Base-by-base conservation (phyloP, 768 basidiomycete species). In the Leccinum imitatum region DNA sequence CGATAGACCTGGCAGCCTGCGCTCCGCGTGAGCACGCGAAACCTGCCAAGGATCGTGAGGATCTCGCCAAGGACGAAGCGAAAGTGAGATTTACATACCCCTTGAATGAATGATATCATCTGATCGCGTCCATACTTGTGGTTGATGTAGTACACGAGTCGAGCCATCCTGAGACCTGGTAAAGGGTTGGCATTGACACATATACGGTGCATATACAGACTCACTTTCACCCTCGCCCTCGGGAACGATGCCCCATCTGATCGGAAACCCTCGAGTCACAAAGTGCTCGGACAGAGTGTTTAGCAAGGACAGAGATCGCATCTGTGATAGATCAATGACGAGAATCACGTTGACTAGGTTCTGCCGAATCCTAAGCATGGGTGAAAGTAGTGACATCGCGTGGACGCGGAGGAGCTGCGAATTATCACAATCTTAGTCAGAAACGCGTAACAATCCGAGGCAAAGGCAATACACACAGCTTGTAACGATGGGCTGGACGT, bases 301-400 rank as follows among this genome's bases (percentile, higher is more conserved):
- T 52, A 98, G 76, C 68, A 92, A 85, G 10, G 83, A 78, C 8
- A 95, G 65, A 41, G 81, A 82, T 5, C 77, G 73, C 0, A 80
- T 75, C 46, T 84, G 81, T 8, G 93, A 87, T 1, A 98, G 79
- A 70, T 98, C 95, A 35, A 96, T 77, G 3, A 87, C 81, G 5
- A 96, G 79, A 54, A 98, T 78, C 63, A 91, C 76, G 67, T 98
- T 98, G 78, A 87, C 89, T 46, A 97, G 64, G 69, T 99, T 98
- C 52, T 81, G 79, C 55, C 81, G 84, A 69, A 95, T 83, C 69
- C 87, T 85, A 66, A 87, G 91, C 60, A 84, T 76, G 3, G 90
- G 92, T 10, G 89, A 87, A 35, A 95, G 78, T 37, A 96, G 80
- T 84, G 93, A 62, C 56, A 59, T 59, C 19, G 35, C 13, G 58